Percentiles rank a stretch among this genome's conserved stretches.
Evolutionary conservation across 1,284 basidiomycete genomes (phyloP).

Genomic region (Malassezia caprae): DNA sequence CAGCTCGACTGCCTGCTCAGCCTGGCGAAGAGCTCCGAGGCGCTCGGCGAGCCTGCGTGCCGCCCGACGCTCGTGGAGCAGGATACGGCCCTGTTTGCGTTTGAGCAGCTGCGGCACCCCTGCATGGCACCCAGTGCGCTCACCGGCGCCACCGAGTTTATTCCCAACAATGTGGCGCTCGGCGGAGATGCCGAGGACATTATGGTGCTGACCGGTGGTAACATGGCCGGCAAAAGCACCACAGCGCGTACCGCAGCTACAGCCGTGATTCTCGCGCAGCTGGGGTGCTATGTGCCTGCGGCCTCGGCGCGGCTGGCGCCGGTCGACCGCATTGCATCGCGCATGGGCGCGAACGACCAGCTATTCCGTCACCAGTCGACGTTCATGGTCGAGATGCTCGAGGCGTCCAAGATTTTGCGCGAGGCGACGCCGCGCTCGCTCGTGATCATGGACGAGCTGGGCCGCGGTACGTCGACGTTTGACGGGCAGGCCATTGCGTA

Average conservation of each 20-base stretch:
- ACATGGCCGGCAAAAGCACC: conserved; percentile 58
- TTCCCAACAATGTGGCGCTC: conserved; percentile 83
- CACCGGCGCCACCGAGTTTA: conserved; percentile 59
- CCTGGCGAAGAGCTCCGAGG: conserved; percentile 75
- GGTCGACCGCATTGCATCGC: conserved; percentile 84
- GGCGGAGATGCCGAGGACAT: conserved; percentile 70
- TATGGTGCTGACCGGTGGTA: conserved; percentile 85
- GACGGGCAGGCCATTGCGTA: conserved; percentile 47
- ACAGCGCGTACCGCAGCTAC: conserved; percentile 90
- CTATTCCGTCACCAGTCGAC: conserved; percentile 46
- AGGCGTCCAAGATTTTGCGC: conserved; percentile 43
- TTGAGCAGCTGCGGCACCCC: conserved; percentile 75
- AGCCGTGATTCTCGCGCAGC: conserved; percentile 87
- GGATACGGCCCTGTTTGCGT: conserved; percentile 67
- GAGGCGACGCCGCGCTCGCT: conserved; percentile 46
- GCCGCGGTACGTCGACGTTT: conserved; percentile 47
- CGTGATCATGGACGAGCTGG: conserved; percentile 48
- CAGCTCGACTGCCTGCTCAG: conserved; percentile 88
- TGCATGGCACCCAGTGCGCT: conserved; percentile 41
- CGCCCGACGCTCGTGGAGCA: conserved; percentile 76
- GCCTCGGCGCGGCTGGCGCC: conserved; percentile 69
- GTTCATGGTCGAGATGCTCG: conserved; percentile 49
- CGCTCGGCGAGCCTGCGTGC: conserved; percentile 84
- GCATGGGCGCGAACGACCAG: conserved; percentile 72
- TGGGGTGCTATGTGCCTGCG: conserved; percentile 96